Conservation (phyloP, 2,329 filamentous ascomycete genomes). For the Graphium sp. region DNA sequence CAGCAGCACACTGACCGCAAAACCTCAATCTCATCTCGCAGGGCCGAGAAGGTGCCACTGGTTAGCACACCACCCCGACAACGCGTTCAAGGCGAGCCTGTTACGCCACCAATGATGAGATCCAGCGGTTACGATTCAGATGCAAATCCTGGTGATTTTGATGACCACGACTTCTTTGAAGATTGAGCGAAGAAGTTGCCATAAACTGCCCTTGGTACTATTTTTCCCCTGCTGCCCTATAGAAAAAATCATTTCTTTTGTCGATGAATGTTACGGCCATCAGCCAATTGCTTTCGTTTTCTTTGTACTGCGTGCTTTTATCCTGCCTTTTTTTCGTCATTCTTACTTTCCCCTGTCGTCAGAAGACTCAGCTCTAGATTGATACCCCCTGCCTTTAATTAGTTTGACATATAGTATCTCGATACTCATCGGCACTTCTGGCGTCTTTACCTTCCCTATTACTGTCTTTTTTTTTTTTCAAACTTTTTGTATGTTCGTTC, state of each 20-base stretch:
- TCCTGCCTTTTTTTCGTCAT: no score
- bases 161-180: conserved; percentile 42
- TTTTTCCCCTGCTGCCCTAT: background rate
- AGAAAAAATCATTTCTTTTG: conserved; percentile 3
- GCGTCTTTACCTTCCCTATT: no score
- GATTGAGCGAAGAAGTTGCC: conserved; percentile 11
- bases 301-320: no score
- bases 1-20: conserved; percentile 9
- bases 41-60: conserved; percentile 20
- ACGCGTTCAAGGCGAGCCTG: conserved; percentile 21
- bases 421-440: no score
- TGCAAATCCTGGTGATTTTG: conserved; percentile 40
- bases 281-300: no score
- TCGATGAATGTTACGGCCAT: no score
- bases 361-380: no score
- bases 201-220: background rate
- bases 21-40: conserved; percentile 16
- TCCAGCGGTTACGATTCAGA: conserved; percentile 42
- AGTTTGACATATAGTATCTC: no score
- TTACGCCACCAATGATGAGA: conserved; percentile 47
- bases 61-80: conserved; percentile 25
- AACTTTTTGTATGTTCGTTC: no score
- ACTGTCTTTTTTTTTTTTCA: no score
- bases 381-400: no score
- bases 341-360: no score